Evolutionary conservation across 495 filamentous ascomycete genomes (phyloP).

Genomic region (Evansstolkia leycettana): DNA sequence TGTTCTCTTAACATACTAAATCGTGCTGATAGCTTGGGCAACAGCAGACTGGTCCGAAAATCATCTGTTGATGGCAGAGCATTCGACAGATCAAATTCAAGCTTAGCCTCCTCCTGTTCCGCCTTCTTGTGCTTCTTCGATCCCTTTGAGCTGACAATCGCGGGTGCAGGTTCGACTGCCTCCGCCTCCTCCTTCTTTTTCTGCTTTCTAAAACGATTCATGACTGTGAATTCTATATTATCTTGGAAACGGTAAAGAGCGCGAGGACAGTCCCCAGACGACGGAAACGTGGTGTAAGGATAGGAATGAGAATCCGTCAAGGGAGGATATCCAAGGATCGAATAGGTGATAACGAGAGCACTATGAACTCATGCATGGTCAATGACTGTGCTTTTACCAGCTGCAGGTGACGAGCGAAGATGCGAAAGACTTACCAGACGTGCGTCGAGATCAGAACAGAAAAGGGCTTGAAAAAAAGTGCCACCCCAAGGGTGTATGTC

Average conservation of each 20-base stretch:
- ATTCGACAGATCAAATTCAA: constrained; percentile 55
- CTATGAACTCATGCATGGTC: no score
- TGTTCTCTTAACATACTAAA: constrained; percentile 96
- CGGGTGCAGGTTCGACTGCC: constrained; percentile 20
- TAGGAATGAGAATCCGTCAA: no score
- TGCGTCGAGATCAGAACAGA: no score
- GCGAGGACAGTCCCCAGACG: no score
- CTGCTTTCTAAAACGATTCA: constrained; percentile 66
- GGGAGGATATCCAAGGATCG: no score
- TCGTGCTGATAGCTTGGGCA: constrained; percentile 87
- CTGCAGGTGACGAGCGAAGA: no score
- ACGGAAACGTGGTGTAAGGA: no score
- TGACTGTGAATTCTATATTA: constrained; percentile 15
- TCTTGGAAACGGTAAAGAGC: background rate
- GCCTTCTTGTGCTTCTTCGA: constrained; percentile 47
- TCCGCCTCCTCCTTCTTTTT: constrained; percentile 54
- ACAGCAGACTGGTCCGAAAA: constrained; percentile 92
- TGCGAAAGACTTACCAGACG: no score
- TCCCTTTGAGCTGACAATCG: constrained; percentile 25
- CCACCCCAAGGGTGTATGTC: no score
- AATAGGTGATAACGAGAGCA: no score
- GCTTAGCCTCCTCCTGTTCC: constrained; percentile 41
- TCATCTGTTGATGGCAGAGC: constrained; percentile 76
- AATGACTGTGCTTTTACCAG: no score
- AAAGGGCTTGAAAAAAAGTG: no score